Conservation (phyloP, 371 early-diverging fungal species). For the Nematocida major region DNA sequence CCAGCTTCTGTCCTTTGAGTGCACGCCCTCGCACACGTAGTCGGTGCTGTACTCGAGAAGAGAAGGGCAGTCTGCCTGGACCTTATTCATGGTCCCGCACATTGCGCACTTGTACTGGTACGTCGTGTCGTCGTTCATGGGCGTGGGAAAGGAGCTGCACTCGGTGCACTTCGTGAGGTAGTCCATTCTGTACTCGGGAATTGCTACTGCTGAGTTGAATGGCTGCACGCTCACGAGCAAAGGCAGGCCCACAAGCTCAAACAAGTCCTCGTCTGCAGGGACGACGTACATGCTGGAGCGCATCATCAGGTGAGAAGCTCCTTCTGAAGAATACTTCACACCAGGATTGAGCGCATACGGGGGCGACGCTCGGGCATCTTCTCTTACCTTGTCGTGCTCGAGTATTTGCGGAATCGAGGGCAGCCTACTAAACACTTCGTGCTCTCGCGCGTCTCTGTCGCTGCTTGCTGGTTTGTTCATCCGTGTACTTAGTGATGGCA, state of each 20-base stretch:
- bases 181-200: slow-evolving; percentile 26
- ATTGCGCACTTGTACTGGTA: slow-evolving; percentile 58
- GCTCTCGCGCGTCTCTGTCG: not conserved
- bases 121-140: not conserved
- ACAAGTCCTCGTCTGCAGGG: slow-evolving; percentile 54
- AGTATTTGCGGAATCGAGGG: slow-evolving; percentile 22
- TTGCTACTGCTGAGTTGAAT: slow-evolving; percentile 44
- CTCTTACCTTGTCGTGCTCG: slow-evolving; percentile 1
- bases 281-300: slow-evolving; percentile 61
- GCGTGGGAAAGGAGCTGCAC: slow-evolving; percentile 56
- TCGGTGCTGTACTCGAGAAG: slow-evolving; percentile 36
- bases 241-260: slow-evolving; percentile 58
- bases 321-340: not conserved
- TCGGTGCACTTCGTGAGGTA: slow-evolving; percentile 51
- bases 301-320: slow-evolving; percentile 6
- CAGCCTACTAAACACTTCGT: not conserved
- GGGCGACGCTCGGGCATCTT: not conserved
- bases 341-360: slow-evolving; percentile 5
- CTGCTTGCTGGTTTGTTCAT: not conserved
- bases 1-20: slow-evolving; percentile 25
- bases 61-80: slow-evolving; percentile 12
- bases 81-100: slow-evolving; percentile 52
- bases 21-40: slow-evolving; percentile 48
- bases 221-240: slow-evolving; percentile 58
- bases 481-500: not conserved